Evolutionary conservation across 371 early-diverging fungal species (phyloP).

Genomic region (Funneliformis caledonium): DNA sequence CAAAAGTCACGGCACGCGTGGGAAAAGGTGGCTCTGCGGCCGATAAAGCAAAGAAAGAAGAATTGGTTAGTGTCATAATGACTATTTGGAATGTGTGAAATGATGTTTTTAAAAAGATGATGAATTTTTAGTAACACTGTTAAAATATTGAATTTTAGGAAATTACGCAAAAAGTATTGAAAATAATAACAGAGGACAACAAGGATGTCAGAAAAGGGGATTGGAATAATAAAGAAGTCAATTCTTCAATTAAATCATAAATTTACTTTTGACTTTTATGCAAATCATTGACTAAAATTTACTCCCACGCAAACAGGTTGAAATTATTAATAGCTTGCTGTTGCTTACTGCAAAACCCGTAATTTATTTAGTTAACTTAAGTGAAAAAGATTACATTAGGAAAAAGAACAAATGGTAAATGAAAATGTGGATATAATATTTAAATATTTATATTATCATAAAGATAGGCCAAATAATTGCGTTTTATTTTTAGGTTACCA

Average conservation of each 20-base stretch:
- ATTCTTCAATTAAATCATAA: neutral
- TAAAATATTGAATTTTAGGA: conserved; percentile 44
- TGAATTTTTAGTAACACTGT: neutral
- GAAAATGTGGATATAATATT: neutral
- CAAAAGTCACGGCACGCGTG: conserved; percentile 61
- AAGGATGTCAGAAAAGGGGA: conserved; percentile 90
- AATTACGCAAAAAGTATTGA: conserved; percentile 73
- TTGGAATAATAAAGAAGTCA: conserved; percentile 87
- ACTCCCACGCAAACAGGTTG: conserved; percentile 52
- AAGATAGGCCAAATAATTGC: conserved; percentile 17
- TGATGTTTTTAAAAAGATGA: neutral
- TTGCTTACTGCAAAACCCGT: conserved; percentile 98
- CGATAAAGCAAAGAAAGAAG: conserved; percentile 93
- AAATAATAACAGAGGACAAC: conserved; percentile 74
- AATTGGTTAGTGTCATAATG: conserved; percentile 53
- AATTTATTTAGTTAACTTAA: conserved; percentile 95
- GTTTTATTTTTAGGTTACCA: conserved; percentile 54
- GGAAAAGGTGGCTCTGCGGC: conserved; percentile 80
- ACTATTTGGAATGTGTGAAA: neutral
- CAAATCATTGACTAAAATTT: neutral
- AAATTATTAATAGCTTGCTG: conserved; percentile 88
- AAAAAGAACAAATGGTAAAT: conserved; percentile 90
- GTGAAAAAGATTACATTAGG: conserved; percentile 85
- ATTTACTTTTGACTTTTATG: neutral
- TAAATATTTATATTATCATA: neutral